Evolutionary conservation across 495 filamentous ascomycete genomes (phyloP).

Genomic region (Neurospora sp.): DNA sequence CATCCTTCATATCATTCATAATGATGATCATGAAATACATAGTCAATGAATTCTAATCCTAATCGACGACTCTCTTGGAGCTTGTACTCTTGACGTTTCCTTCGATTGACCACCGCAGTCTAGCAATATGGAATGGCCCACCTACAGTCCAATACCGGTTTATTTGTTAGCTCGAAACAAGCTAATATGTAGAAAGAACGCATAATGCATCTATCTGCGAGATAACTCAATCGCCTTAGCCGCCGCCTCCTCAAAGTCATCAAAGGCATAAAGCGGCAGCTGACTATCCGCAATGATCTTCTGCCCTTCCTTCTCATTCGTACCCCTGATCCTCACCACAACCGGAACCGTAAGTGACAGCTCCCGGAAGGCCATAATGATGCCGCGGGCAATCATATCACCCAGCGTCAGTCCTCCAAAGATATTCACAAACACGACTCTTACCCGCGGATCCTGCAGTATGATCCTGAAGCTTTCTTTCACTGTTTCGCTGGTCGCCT

Average conservation of each 20-base stretch:
- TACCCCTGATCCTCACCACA: slow-evolving; percentile 75
- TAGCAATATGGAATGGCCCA: background rate
- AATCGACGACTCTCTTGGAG: background rate
- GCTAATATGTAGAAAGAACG: no score
- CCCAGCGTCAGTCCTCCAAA: slow-evolving; percentile 79
- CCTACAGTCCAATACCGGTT: no score
- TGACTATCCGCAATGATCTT: slow-evolving; percentile 69
- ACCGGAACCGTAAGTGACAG: slow-evolving; percentile 61
- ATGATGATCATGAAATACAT: background rate
- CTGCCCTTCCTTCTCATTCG: slow-evolving; percentile 69
- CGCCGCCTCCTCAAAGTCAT: slow-evolving; percentile 73
- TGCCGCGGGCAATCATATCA: slow-evolving; percentile 82
- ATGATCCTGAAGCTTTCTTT: slow-evolving; percentile 66
- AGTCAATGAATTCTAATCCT: background rate
- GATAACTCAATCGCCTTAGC: slow-evolving; percentile 63
- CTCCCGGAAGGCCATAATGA: slow-evolving; percentile 69
- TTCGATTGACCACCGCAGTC: background rate
- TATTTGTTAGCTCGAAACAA: no score
- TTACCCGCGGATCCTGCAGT: slow-evolving; percentile 58
- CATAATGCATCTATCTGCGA: slow-evolving; percentile 6
- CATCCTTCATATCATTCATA: background rate
- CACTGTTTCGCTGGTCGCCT: slow-evolving; percentile 79
- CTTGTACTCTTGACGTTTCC: background rate
- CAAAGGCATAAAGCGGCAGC: slow-evolving; percentile 63
- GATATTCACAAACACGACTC: slow-evolving; percentile 76